Conservation (phyloP, 2,329 filamentous ascomycete genomes). For the Stylonectria norvegica region DNA sequence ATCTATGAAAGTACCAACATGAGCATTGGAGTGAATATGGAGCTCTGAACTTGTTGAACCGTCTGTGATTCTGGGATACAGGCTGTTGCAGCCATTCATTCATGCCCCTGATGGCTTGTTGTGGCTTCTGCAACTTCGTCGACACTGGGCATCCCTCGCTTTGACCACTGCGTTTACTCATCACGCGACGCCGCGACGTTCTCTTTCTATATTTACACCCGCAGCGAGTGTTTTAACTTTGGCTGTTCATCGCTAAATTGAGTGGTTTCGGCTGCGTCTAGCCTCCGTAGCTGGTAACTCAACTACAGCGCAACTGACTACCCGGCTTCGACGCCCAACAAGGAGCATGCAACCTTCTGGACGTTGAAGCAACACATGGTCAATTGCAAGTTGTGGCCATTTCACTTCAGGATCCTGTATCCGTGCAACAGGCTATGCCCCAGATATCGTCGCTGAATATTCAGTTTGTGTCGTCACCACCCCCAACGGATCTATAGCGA, state of each 20-base stretch:
- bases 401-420: not conserved
- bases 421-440: not conserved
- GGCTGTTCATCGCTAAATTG: constrained; percentile 3
- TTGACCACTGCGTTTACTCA: constrained; percentile 9
- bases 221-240: constrained; percentile 9
- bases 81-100: no score
- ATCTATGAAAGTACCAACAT: constrained; percentile 1
- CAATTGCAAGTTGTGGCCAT: not conserved
- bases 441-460: not conserved
- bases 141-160: constrained; percentile 1
- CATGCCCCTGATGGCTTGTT: constrained; percentile 10
- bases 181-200: no score
- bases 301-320: constrained; percentile 1
- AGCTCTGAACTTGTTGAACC: no score
- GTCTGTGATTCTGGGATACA: no score
- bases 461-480: not conserved
- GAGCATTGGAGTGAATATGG: no score
- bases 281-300: constrained; percentile 1
- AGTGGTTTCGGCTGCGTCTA: constrained; percentile 3
- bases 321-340: constrained; percentile 5
- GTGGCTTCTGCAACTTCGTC: constrained; percentile 3
- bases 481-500: not conserved
- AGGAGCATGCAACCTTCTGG: constrained; percentile 4
- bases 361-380: not conserved
- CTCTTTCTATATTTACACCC: constrained; percentile 19